These are phyloP conservation scores for Paraurostyla sp. DNA, from an alignment of 73 alveolate genomes.

Conservation along the genomic window DNA sequence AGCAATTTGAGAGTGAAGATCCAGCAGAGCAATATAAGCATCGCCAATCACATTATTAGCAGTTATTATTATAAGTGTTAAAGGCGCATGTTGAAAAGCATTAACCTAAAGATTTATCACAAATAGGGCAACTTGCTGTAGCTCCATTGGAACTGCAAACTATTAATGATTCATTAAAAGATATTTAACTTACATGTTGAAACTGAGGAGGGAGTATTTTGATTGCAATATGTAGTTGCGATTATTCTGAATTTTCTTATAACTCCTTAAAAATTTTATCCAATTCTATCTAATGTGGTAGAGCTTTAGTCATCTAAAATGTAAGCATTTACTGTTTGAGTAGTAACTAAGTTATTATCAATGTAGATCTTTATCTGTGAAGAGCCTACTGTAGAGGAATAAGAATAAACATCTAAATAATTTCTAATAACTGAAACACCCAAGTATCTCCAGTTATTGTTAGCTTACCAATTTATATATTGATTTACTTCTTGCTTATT, in stretches of 20 bases:
- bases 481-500: not conserved
- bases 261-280: constrained; percentile 30
- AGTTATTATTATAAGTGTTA: not conserved
- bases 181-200: not conserved
- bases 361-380: constrained; percentile 14
- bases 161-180: not conserved
- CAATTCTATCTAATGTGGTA: not conserved
- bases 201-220: not conserved
- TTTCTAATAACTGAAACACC: constrained; percentile 14
- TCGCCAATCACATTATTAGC: constrained; percentile 34
- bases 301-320: not conserved
- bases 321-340: not conserved
- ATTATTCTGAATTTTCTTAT: constrained; percentile 18
- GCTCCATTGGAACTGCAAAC: constrained; percentile 17
- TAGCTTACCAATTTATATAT: not conserved
- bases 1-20: no score
- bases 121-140: constrained; percentile 19
- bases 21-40: constrained; percentile 2
- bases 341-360: constrained; percentile 6
- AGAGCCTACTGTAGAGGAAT: not conserved
- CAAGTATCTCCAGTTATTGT: constrained; percentile 23
- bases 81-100: constrained; percentile 25
- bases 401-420: not conserved
- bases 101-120: not conserved
- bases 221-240: constrained; percentile 9